These are phyloP conservation scores for Leccinum longicurvipes DNA, from an alignment of 768 basidiomycete species.

Conservation along the genomic window DNA sequence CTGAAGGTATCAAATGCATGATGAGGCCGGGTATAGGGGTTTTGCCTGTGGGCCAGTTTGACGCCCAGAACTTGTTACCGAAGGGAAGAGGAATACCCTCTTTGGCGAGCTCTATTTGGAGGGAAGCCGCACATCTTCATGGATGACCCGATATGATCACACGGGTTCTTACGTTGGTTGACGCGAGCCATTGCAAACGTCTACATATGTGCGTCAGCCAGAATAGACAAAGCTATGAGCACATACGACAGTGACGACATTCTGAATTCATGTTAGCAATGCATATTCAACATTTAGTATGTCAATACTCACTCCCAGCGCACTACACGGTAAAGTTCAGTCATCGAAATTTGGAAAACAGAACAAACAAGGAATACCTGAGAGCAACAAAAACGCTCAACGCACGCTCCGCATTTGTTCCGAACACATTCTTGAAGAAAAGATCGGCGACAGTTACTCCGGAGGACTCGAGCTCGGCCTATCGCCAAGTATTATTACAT, in stretches of 20 bases:
- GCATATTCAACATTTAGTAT: neutral
- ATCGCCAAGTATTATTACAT: neutral
- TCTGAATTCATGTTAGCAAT: conserved; percentile 14
- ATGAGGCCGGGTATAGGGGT: conserved; percentile 53
- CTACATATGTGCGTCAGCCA: conserved; percentile 12
- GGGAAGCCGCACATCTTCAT: neutral
- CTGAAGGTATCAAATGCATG: conserved; percentile 52
- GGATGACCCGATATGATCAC: neutral
- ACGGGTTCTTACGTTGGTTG: conserved; percentile 41
- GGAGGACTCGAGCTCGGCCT: conserved; percentile 44
- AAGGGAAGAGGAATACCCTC: conserved; percentile 62
- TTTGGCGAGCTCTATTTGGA: conserved; percentile 50
- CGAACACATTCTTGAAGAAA: conserved; percentile 61
- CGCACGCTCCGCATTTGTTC: conserved; percentile 47
- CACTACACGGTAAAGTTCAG: conserved; percentile 21
- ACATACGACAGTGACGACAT: conserved; percentile 33
- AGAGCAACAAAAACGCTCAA: conserved; percentile 56
- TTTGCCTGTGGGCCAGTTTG: conserved; percentile 57
- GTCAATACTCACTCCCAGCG: conserved; percentile 29
- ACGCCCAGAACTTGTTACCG: conserved; percentile 57
- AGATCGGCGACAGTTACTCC: conserved; percentile 58
- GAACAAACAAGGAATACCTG: conserved; percentile 33
- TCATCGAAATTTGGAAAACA: neutral
- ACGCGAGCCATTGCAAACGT: conserved; percentile 49
- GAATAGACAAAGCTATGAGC: neutral